Conservation (phyloP, 148 eudicot genomes). For the Selenicereus undatus region DNA sequence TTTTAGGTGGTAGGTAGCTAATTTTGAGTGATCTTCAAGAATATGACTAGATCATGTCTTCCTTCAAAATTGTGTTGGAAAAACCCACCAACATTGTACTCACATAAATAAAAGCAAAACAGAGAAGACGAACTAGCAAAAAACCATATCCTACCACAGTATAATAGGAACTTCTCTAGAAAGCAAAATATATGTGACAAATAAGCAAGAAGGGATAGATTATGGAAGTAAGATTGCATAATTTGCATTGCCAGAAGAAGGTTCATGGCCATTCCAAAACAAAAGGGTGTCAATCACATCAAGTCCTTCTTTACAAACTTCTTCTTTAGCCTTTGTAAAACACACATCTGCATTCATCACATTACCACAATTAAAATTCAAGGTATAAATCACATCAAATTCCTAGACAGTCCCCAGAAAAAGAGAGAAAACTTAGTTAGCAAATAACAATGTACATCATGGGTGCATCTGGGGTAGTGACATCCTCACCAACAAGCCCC, state of each 20-base stretch:
- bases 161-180: background rate
- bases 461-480: constrained; percentile 89
- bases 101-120: background rate
- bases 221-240: background rate
- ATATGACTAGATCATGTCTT: constrained; percentile 72
- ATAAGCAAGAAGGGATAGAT: background rate
- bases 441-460: constrained; percentile 47
- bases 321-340: constrained; percentile 79
- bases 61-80: constrained; percentile 80
- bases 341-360: constrained; percentile 62
- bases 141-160: background rate
- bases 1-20: constrained; percentile 39
- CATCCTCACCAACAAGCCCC: constrained; percentile 97
- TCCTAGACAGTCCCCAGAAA: background rate
- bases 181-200: no score
- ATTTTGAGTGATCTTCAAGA: constrained; percentile 68
- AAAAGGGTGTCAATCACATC: constrained; percentile 86
- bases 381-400: background rate
- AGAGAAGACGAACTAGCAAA: background rate
- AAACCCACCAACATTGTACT: constrained; percentile 9
- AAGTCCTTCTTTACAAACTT: constrained; percentile 56
- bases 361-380: background rate
- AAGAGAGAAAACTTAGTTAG: background rate
- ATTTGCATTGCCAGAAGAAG: constrained; percentile 74
- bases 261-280: constrained; percentile 84